phyloP scores from a whole-genome alignment of 2,329 filamentous ascomycete species.

The Cladophialophora yegresii region DNA sequence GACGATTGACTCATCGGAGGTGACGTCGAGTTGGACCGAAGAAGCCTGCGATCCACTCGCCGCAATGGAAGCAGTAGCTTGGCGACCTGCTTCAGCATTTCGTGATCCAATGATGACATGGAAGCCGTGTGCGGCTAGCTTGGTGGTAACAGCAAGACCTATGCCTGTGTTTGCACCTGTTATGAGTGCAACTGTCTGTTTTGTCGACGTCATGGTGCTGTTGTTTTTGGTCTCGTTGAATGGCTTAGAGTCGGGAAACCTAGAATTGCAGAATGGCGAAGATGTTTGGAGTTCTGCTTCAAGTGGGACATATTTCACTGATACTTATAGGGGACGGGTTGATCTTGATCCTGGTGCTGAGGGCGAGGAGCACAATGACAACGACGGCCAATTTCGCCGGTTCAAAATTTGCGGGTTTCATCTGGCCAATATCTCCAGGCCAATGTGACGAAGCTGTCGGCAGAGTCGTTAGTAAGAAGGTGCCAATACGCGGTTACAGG shows the following conservation, averaged over 20 bases:
- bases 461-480: too few relatives aligned
- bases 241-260: background rate
- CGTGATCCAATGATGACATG: slow-evolving; percentile 44
- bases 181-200: background rate
- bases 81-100: slow-evolving; percentile 36
- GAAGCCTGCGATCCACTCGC: slow-evolving; percentile 36
- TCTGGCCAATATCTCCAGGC: background rate
- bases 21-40: slow-evolving; percentile 25
- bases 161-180: slow-evolving; percentile 21
- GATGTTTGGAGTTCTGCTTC: background rate
- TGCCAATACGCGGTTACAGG: background rate
- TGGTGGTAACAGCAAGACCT: slow-evolving; percentile 10
- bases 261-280: background rate
- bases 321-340: background rate
- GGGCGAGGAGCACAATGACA: background rate
- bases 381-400: background rate
- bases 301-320: background rate
- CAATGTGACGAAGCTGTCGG: background rate
- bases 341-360: background rate
- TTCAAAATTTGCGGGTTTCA: background rate
- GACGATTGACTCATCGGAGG: slow-evolving; percentile 21
- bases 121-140: slow-evolving; percentile 30
- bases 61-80: slow-evolving; percentile 36
- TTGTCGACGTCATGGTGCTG: background rate
- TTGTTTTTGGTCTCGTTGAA: background rate